Base-by-base conservation (phyloP, 2,329 filamentous ascomycete genomes). In the Clonostachys sp. region DNA sequence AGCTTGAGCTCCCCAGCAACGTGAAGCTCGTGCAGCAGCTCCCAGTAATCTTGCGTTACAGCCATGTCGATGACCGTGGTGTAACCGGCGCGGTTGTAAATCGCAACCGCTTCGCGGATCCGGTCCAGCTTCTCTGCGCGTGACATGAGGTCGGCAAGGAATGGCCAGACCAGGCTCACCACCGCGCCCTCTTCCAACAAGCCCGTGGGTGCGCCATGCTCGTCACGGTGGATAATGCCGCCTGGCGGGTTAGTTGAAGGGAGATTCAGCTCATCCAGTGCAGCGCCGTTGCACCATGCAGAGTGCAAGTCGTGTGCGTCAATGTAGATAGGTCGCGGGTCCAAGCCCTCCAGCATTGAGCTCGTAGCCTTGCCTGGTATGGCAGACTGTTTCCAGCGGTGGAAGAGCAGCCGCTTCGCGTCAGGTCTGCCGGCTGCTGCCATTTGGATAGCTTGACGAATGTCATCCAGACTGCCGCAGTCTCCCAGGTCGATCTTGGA, bases 31-130 rank as follows among this genome's bases (percentile, higher is more conserved):
- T 66, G 51, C 8, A 74, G 55, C 0, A 68, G 63, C 34, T 68
- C 65, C 70, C 71, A 73, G 0, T 61, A 62, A 30, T 62, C 66
- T 33, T 73, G 67, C 47, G 74, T 71, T 71, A 74, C 72, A 34
- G 71, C 71, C 72, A 75, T 75, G 16, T 75, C 72, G 4, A 74
- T 61, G 12, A 70, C 59, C 0, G 71, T 68, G 2, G 72, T 75
- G 43, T 67, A 70, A 6, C 71, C 72, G 2, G 64, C 65, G 2
- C 57, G 51, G 45, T 63, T 63, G 44, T 73, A 74, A 5, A 64
- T 63, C 3, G 57, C 48, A 34, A 74, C 61, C 0, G 68, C 71
- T 2, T 64, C 63, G 8, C 52, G 53, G 12, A 74, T 55, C 2
- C 66, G 62, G 3, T 58, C 57, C 16, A 65, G 56, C 34, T 70